A percentile compares a stretch with the other conserved stretches of the same genome.
phyloP scores from a whole-genome alignment of 2,329 filamentous ascomycete species.

The Chaetomium sp. region DNA sequence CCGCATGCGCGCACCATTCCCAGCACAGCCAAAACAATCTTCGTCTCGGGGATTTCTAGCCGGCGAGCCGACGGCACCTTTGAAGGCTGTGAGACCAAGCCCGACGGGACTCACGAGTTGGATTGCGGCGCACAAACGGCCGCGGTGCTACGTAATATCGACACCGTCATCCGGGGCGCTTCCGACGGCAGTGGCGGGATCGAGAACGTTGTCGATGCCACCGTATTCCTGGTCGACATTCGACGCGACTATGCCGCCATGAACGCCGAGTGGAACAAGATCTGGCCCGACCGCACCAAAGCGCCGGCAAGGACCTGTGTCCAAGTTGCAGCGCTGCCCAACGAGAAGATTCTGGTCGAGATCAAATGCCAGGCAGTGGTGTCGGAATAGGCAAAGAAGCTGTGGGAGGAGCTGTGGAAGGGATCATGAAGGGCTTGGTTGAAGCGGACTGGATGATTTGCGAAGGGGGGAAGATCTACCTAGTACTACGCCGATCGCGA shows the following conservation, averaged over 20 bases:
- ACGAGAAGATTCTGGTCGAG: slow-evolving; percentile 40
- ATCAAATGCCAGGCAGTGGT: slow-evolving; percentile 39
- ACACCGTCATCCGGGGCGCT: slow-evolving; percentile 38
- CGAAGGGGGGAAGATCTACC: background rate
- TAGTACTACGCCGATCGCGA: no score
- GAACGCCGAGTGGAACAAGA: slow-evolving; percentile 43
- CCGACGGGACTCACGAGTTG: slow-evolving; percentile 36
- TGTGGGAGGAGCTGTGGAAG: background rate
- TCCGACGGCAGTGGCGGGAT: slow-evolving; percentile 37
- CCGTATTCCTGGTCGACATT: slow-evolving; percentile 41
- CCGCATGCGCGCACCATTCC: slow-evolving; percentile 40
- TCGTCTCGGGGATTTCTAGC: slow-evolving; percentile 41
- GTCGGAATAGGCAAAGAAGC: slow-evolving; percentile 9
- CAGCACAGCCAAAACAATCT: slow-evolving; percentile 35
- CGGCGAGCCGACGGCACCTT: slow-evolving; percentile 41
- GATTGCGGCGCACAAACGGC: slow-evolving; percentile 40
- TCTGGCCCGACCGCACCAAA: slow-evolving; percentile 40
- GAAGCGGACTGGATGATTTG: background rate
- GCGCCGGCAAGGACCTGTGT: slow-evolving; percentile 41
- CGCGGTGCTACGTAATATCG: slow-evolving; percentile 41
- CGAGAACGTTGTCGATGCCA: slow-evolving; percentile 41
- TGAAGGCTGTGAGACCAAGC: slow-evolving; percentile 37
- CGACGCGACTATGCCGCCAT: slow-evolving; percentile 39
- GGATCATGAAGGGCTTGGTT: background rate
- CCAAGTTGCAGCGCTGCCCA: slow-evolving; percentile 41